Evolutionary conservation across 352 stramenopile species (phyloP), one percentile per base, ranked within the genome.

Genomic region (Phytophthora multivora): DNA sequence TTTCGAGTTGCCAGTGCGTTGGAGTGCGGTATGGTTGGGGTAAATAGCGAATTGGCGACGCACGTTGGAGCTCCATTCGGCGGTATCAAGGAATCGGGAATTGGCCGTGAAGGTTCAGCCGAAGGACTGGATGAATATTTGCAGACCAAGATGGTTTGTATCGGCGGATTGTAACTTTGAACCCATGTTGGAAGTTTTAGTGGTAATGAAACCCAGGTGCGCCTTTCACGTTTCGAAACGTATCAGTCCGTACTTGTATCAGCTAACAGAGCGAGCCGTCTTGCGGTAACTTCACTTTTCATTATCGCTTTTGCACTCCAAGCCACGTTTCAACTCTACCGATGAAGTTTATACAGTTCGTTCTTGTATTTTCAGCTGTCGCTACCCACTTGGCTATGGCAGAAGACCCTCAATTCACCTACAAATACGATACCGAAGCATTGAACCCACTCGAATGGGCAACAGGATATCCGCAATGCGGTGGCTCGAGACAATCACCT

Each of bases 121-220:
- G 57, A 91, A 6, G 96, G 96, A 1, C 54, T 98, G n/a, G 83
- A 93, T 12, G 96, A 99, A 75, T 99, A 98, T 73, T 67, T 96
- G 38, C 95, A 99, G 73, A 98, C 89, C 10, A 99, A 99, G 71
- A 98, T 98, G 71, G 75, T 99, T 35, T 80, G 63, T 62, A 80
- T 97, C 55, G 83, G 80, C 23, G 83, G 79, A 0, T 51, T 90
- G 42, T 58, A 83, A 41, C 16, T 12, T 40, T 30, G 41, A 54
- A 61, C 42, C 30, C 45, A 53, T 15, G 28, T 18, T 8, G 30
- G 23, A 42, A 28, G 28, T 33, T 33, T 33, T 31, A 11, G 16
- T 40, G 41, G 16, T 53, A 61, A 54, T 48, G 25, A n/a, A 48
- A 48, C 12, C 21, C 19, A 46, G 40, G 40, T 46, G 6, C 16